Evolutionary conservation across 495 filamentous ascomycete species (phyloP).

Genomic region (Penicillium canariense): DNA sequence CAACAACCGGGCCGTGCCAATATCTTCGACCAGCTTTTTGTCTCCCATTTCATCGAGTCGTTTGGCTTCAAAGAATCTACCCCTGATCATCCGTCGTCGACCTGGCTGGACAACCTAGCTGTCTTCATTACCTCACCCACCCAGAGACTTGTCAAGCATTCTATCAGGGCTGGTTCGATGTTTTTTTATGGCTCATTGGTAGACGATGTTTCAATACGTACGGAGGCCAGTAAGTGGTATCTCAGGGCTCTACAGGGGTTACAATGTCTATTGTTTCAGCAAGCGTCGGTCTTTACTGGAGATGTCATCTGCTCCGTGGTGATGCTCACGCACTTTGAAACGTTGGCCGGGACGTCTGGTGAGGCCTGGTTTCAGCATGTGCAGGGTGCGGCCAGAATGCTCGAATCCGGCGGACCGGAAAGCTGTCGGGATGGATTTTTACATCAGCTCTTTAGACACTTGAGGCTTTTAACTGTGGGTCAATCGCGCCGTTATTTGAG

Average conservation of each 20-base stretch:
- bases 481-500: not conserved
- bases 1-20: slow-evolving; percentile 1
- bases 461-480: slow-evolving; percentile 15
- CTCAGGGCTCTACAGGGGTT: slow-evolving; percentile 10
- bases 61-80: slow-evolving; percentile 12
- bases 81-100: not conserved
- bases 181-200: slow-evolving; percentile 16
- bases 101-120: slow-evolving; percentile 11
- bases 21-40: slow-evolving; percentile 18
- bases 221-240: slow-evolving; percentile 20
- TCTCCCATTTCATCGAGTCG: slow-evolving; percentile 21
- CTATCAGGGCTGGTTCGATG: slow-evolving; percentile 14
- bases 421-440: slow-evolving; percentile 16
- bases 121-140: not conserved
- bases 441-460: slow-evolving; percentile 15
- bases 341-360: slow-evolving; percentile 7
- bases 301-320: slow-evolving; percentile 12
- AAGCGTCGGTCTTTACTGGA: not conserved
- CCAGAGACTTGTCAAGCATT: slow-evolving; percentile 1
- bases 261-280: slow-evolving; percentile 3
- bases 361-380: slow-evolving; percentile 18
- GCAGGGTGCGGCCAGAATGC: slow-evolving; percentile 11
- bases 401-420: slow-evolving; percentile 4
- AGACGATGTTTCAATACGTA: slow-evolving; percentile 12
- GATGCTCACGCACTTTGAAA: slow-evolving; percentile 17